Conservation (phyloP, 345 rosid genomes). For the Pseudoturritis turrita region DNA sequence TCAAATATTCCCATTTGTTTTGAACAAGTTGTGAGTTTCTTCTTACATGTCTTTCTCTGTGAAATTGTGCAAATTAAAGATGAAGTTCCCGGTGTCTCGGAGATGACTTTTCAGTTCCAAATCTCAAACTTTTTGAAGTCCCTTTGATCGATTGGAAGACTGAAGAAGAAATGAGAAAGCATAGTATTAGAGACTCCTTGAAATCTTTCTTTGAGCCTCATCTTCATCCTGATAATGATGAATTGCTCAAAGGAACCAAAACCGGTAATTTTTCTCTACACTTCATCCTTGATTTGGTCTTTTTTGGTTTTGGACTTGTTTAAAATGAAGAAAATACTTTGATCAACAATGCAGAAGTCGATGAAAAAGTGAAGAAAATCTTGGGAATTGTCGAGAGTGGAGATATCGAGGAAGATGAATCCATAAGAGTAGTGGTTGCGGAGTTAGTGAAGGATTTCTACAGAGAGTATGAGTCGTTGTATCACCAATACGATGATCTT, state of each 20-base stretch:
- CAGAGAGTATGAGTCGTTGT: slow-evolving; percentile 58
- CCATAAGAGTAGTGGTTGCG: slow-evolving; percentile 48
- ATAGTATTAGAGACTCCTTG: slow-evolving; percentile 49
- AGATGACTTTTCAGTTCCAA: slow-evolving; percentile 16
- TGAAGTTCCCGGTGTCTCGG: slow-evolving; percentile 3
- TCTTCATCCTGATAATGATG: slow-evolving; percentile 63
- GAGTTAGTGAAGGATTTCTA: slow-evolving; percentile 66
- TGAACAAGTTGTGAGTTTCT: slow-evolving; percentile 8
- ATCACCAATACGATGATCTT: slow-evolving; percentile 61
- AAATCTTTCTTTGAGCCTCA: slow-evolving; percentile 70
- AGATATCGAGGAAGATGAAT: slow-evolving; percentile 51
- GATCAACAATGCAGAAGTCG: slow-evolving; percentile 55
- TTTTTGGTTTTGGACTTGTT: neutral
- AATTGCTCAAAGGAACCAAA: slow-evolving; percentile 69
- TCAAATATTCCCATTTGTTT: slow-evolving; percentile 3
- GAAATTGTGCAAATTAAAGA: neutral
- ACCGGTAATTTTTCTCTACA: slow-evolving; percentile 41
- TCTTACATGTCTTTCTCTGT: slow-evolving; percentile 9
- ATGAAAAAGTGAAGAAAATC: slow-evolving; percentile 62
- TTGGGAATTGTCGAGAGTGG: slow-evolving; percentile 60
- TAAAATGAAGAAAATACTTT: slow-evolving; percentile 33
- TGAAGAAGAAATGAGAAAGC: slow-evolving; percentile 55
- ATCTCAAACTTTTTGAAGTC: slow-evolving; percentile 27
- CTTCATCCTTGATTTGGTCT: too few species aligned
- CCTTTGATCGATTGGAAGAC: slow-evolving; percentile 21